Evolutionary conservation across 164 flowering plant species (phyloP), one percentile per base, ranked within the genome.

Genomic region (Buxus sempervirens): DNA sequence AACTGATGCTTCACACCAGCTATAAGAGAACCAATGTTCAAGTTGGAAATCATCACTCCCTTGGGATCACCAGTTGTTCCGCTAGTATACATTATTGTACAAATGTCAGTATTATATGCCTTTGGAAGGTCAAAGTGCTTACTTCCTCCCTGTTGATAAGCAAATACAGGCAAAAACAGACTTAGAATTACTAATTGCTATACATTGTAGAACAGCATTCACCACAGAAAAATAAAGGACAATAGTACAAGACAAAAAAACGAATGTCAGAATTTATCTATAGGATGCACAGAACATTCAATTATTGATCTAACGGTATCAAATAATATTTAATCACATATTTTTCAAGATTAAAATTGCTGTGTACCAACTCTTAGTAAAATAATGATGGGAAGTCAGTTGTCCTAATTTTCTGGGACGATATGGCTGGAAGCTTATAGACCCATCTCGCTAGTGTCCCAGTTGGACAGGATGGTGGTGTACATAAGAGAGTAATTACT

Each of bases 61-160:
- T 96, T 96, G 42, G 99, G 99, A 54, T 93, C 97, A 62, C 99
- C 97, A 36, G 98, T 96, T 54, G 99, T 96, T 81, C 98, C 99
- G 78, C 99, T 96, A 21, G 98, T 96, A 75, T 96, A 96, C 98
- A 96, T 96, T 71, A 96, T 91, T 22, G 98, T 96, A 65, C 91
- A 93, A 14, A 96, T 87, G 62, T 96, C 99, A 24, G 72, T 77
- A 77, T 78, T 91, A 74, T 81, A 81, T 56, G 72, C 85, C 36
- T 26, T 64, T 24, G 97, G 98, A 70, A 93, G 83, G 49, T 89
- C 90, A 73, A 77, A 88, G 16, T 85, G 74, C 65, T 85, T 77
- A 60, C 69, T 58, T 24, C 76, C 79, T 49, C 96, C 96, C 99
- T 95, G 92, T 63, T 36, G 21, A 23, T 9, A 49, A 67, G 27